Evolutionary conservation across 495 filamentous ascomycete genomes (phyloP), one percentile per base, ranked within the genome.

Genomic region (Aspergillus homomorphus): DNA sequence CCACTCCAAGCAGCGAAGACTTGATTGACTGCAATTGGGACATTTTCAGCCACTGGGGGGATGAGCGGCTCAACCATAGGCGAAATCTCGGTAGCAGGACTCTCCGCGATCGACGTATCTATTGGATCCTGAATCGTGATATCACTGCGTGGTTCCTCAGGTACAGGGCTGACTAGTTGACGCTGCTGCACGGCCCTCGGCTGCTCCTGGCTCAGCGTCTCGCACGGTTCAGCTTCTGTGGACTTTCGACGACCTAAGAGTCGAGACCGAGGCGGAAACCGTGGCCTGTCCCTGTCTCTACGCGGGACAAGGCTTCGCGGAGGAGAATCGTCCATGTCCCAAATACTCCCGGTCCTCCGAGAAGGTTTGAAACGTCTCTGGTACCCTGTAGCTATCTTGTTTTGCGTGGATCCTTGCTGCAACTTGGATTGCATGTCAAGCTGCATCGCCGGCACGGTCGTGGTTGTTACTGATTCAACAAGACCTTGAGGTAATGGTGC

Each of bases 1-100:
- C 80, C 80, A 59, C 69, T 79, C 75, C 81, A 83, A 38, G 74
- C 66, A 15, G 80, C 77, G 56, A 83, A 66, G 0, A 82, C 77
- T 56, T 81, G 77, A 21, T 75, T 76, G n/a, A 72, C 72, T 1
- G 77, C 76, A 42, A 78, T 60, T 23, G 62, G 38, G 16, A 44
- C 4, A n/a, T 62, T 52, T 5, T 68, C 62, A 21, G 45, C 45
- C 15, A 51, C 12, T 19, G 19, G 14, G 23, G 21, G 38, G 10
- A 50, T 53, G 15, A 23, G 12, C 2, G 15, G 23, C 15, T 51
- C 23, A 14, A 30, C 48, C 18, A 23, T 16, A 30, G 48, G 48
- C 15, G 9, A 8, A 51, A 5, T 24, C 49, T 28, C 24, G n/a
- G 26, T 53, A 16, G 19, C 15, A 16, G 61, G 41, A 10, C 26